Evolutionary conservation across 192 early-diverging fungal species (phyloP).

Genomic region (Bifiguratus adelaidae): DNA sequence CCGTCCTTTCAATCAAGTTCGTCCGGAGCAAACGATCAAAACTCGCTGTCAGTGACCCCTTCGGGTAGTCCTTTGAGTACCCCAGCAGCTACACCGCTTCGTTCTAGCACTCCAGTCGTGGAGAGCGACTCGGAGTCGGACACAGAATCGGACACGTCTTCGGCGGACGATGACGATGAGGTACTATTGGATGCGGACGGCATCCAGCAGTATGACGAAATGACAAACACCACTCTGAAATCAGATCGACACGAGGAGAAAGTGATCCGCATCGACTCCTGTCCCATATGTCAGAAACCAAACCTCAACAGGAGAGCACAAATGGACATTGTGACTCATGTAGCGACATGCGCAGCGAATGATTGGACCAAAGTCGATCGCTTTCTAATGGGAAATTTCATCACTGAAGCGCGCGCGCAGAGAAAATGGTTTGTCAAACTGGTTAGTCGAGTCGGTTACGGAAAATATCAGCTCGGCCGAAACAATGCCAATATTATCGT

Average conservation of each 20-base stretch:
- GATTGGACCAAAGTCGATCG: slow-evolving; percentile 58
- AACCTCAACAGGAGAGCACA: slow-evolving; percentile 35
- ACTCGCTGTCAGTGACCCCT: slow-evolving; percentile 4
- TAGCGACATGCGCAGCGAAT: slow-evolving; percentile 60
- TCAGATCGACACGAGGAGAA: slow-evolving; percentile 29
- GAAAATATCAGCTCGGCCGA: slow-evolving; percentile 37
- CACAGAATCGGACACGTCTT: background rate
- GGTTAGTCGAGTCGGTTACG: slow-evolving; percentile 21
- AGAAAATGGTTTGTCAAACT: slow-evolving; percentile 39
- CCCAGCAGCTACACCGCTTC: background rate
- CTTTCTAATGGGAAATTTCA: slow-evolving; percentile 64
- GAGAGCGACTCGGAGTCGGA: background rate
- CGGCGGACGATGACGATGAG: slow-evolving; percentile 3
- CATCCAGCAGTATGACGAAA: background rate
- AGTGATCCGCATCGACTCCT: slow-evolving; percentile 49
- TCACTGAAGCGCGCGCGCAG: slow-evolving; percentile 64
- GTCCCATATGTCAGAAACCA: slow-evolving; percentile 60
- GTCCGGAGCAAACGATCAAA: slow-evolving; percentile 2
- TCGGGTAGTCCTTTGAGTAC: background rate
- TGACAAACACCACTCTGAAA: background rate
- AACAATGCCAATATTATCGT: slow-evolving; percentile 70
- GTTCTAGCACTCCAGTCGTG: background rate
- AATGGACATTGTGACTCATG: slow-evolving; percentile 67
- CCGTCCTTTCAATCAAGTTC: background rate
- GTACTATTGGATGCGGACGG: background rate